phyloP scores from a whole-genome alignment of 768 basidiomycete genomes.

The Postia placenta region DNA sequence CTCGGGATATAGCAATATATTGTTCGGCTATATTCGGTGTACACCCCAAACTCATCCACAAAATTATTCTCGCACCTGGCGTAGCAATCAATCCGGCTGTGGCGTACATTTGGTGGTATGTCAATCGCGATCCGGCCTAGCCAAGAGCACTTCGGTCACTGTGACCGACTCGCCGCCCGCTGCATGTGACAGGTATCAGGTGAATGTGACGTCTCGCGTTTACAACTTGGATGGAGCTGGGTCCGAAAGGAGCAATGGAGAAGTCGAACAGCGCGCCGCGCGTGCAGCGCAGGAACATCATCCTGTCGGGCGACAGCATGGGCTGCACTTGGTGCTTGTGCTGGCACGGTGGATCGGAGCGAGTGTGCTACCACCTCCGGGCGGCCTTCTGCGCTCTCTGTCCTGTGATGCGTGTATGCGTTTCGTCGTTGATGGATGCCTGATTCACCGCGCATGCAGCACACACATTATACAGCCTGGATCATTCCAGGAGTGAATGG shows the following conservation, averaged over 20 bases:
- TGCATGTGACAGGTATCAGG: no score
- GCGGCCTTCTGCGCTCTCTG: conserved; percentile 41
- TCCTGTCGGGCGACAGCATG: conserved; percentile 50
- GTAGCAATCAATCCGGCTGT: no score
- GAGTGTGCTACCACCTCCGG: conserved; percentile 35
- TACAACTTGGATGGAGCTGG: background rate
- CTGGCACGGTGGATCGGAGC: conserved; percentile 50
- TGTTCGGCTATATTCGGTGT: no score
- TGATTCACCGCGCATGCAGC: conserved; percentile 22
- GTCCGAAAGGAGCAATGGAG: conserved; percentile 8
- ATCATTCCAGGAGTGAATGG: conserved; percentile 45
- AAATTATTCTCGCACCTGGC: no score
- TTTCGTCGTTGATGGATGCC: no score
- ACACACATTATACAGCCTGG: conserved; percentile 39
- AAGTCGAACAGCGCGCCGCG: conserved; percentile 7
- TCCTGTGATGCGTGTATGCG: conserved; percentile 30
- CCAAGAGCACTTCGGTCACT: no score
- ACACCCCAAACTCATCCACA: no score
- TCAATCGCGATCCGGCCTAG: no score
- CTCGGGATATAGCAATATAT: no score
- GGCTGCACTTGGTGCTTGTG: conserved; percentile 49
- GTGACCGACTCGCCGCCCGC: no score
- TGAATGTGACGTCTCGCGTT: no score
- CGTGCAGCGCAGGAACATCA: conserved; percentile 25
- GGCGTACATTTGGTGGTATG: no score